Conservation (phyloP, 768 basidiomycete genomes). For the Tulasnella sp. region DNA sequence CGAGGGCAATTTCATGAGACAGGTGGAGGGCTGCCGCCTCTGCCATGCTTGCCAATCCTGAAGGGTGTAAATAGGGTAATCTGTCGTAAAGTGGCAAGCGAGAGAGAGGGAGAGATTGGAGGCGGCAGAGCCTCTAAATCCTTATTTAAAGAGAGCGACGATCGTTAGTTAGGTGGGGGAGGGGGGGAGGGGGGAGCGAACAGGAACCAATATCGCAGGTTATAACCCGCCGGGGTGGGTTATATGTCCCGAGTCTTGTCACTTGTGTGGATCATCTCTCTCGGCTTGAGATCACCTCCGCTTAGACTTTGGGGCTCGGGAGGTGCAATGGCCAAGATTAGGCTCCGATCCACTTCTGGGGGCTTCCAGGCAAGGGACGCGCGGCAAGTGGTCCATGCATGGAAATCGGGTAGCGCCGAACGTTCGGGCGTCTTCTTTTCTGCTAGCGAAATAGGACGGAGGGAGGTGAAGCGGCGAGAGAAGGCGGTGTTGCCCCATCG, state of each 20-base stretch:
- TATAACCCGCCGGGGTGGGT: background rate
- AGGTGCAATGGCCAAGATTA: slow-evolving; percentile 4
- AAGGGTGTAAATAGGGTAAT: background rate
- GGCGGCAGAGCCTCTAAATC: background rate
- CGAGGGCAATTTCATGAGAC: background rate
- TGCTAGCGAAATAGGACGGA: background rate
- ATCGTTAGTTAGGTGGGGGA: background rate
- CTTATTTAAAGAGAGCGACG: background rate
- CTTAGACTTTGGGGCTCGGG: background rate
- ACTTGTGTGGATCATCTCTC: background rate
- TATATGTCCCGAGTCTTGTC: background rate
- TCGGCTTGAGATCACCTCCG: background rate
- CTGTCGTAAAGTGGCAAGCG: background rate
- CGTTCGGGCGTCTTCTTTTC: background rate
- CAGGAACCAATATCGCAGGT: background rate
- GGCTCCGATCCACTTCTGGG: background rate
- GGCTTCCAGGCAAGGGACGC: slow-evolving; percentile 1
- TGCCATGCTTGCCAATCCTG: background rate
- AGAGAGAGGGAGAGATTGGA: background rate
- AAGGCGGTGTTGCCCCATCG: slow-evolving; percentile 8
- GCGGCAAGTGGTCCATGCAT: background rate
- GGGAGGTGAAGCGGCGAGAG: slow-evolving; percentile 9
- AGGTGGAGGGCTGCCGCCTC: slow-evolving; percentile 2
- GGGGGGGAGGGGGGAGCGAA: slow-evolving; percentile 1
- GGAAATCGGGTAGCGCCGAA: background rate